These are phyloP conservation scores for Fusarium miscanthi DNA, from an alignment of 2,329 filamentous ascomycete genomes.

Conservation along the genomic window DNA sequence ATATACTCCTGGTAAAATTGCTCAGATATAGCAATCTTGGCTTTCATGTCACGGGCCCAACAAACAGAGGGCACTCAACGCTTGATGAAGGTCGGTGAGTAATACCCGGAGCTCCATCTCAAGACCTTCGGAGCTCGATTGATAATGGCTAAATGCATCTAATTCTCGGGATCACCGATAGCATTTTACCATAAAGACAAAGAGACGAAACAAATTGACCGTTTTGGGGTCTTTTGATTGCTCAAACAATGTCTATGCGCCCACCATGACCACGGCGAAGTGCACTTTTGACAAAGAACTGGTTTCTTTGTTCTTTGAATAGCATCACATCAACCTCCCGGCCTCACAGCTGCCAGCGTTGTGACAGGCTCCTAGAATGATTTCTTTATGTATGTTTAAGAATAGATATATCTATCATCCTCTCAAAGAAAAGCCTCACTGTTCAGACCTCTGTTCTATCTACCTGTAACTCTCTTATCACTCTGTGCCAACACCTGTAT, in stretches of 20 bases:
- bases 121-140: neutral
- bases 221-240: neutral
- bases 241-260: conserved; percentile 18
- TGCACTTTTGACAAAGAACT: conserved; percentile 25
- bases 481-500: neutral
- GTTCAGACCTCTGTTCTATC: neutral
- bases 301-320: conserved; percentile 40
- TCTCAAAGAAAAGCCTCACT: conserved; percentile 6
- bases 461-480: neutral
- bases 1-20: neutral
- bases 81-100: neutral
- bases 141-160: neutral
- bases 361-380: neutral
- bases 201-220: neutral
- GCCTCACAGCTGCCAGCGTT: neutral
- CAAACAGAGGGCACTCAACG: neutral
- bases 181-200: conserved; percentile 3
- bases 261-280: neutral
- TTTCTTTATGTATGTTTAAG: neutral
- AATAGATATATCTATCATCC: neutral
- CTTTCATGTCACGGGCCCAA: no score
- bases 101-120: no score
- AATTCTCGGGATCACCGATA: neutral
- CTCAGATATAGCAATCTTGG: no score
- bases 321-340: conserved; percentile 1